Percentiles rank a stretch among this genome's conserved stretches.
Evolutionary conservation across 2,329 filamentous ascomycete species (phyloP).

Genomic region (Graphiopsis chlorocephala): DNA sequence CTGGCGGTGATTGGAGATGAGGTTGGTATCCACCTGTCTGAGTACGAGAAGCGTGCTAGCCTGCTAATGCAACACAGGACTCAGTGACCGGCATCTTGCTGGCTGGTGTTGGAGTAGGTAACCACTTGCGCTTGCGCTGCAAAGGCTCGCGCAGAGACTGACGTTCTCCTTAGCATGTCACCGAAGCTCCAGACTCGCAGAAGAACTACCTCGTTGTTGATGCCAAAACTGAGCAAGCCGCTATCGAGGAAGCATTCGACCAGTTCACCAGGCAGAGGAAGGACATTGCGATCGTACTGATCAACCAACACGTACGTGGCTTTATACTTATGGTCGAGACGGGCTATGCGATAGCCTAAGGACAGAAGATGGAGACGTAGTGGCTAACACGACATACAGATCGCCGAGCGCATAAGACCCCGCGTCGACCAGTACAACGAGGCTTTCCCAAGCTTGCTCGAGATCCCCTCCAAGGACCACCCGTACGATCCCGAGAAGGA

Average conservation of each 20-base stretch:
- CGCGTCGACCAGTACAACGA: conserved; percentile 88
- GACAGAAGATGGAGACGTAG: too few relatives aligned
- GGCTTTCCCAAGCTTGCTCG: conserved; percentile 91
- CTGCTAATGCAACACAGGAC: conserved; percentile 58
- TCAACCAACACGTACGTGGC: conserved; percentile 85
- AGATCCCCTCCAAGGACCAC: conserved; percentile 98
- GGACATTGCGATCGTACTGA: conserved; percentile 93
- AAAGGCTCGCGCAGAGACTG: neutral
- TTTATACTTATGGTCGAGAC: neutral
- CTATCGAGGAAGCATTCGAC: conserved; percentile 88
- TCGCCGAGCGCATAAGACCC: conserved; percentile 90
- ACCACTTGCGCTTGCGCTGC: neutral
- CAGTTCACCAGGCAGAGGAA: conserved; percentile 85
- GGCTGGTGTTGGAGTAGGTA: conserved; percentile 84
- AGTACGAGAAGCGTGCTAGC: conserved; percentile 17
- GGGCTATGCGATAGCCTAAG: too few relatives aligned
- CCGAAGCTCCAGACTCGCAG: conserved; percentile 78
- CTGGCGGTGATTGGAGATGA: conserved; percentile 97
- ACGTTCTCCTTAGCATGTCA: conserved; percentile 69
- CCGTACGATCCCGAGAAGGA: conserved; percentile 99
- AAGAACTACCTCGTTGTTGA: conserved; percentile 99
- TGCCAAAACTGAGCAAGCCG: conserved; percentile 80
- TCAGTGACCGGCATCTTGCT: conserved; percentile 94
- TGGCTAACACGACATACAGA: conserved; percentile 48
- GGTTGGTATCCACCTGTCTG: conserved; percentile 47